Evolutionary conservation across 2,329 filamentous ascomycete species (phyloP).

Genomic region (Aspergillus sp.): DNA sequence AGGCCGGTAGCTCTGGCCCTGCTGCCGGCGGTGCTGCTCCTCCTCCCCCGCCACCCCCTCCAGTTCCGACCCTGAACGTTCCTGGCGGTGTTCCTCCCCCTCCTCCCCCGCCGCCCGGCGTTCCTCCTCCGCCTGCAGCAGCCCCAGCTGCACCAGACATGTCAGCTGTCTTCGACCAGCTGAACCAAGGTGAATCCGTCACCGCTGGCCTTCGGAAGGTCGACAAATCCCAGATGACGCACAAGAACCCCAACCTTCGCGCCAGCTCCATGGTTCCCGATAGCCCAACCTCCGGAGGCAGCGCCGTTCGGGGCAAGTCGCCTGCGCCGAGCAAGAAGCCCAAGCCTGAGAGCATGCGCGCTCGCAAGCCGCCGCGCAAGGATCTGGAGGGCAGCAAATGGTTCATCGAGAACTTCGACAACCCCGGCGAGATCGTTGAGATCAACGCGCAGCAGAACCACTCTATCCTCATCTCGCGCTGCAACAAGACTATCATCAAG

Average conservation of each 20-base stretch:
- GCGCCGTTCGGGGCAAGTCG: slow-evolving; percentile 70
- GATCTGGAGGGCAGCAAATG: slow-evolving; percentile 89
- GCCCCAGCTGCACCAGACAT: slow-evolving; percentile 61
- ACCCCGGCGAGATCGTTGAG: slow-evolving; percentile 70
- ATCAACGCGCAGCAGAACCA: slow-evolving; percentile 81
- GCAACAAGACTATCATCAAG: slow-evolving; percentile 86
- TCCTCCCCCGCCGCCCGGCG: slow-evolving; percentile 67
- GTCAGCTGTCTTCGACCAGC: slow-evolving; percentile 83
- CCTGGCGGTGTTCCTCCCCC: slow-evolving; percentile 62
- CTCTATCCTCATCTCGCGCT: slow-evolving; percentile 87
- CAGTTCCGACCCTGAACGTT: slow-evolving; percentile 49
- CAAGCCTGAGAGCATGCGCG: slow-evolving; percentile 81
- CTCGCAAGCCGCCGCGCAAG: slow-evolving; percentile 78
- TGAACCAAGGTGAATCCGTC: slow-evolving; percentile 87
- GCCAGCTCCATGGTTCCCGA: slow-evolving; percentile 69
- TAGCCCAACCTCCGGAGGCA: slow-evolving; percentile 55
- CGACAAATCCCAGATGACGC: slow-evolving; percentile 93
- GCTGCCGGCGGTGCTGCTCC: slow-evolving; percentile 40
- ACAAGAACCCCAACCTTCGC: slow-evolving; percentile 91
- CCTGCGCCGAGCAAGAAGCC: slow-evolving; percentile 85
- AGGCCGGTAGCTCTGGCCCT: slow-evolving; percentile 39
- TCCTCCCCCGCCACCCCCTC: slow-evolving; percentile 54
- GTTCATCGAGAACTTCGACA: slow-evolving; percentile 94
- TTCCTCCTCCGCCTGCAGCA: slow-evolving; percentile 54
- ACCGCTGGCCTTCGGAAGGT: slow-evolving; percentile 90